A percentile compares a stretch with the other conserved stretches of the same genome.
phyloP scores from a whole-genome alignment of 169 alveolate species.

The Plasmodium coatneyi region DNA sequence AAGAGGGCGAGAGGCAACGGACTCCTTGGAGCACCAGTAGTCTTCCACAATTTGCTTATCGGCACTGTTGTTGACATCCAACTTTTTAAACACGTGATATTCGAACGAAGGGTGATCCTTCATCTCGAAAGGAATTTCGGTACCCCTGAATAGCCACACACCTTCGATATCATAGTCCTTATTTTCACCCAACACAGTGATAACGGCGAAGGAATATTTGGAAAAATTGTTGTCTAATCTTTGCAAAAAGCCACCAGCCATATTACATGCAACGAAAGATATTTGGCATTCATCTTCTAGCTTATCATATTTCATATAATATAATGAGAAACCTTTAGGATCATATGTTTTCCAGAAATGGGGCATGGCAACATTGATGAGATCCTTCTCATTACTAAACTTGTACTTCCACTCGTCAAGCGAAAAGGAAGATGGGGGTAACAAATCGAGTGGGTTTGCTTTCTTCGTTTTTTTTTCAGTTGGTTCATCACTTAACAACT shows the following conservation, averaged over 20 bases:
- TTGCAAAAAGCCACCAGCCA: constrained; percentile 95
- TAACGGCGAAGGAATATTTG: constrained; percentile 94
- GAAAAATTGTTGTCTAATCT: constrained; percentile 93
- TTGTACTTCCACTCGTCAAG: constrained; percentile 96
- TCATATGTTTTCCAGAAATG: constrained; percentile 92
- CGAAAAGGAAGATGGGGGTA: constrained; percentile 91
- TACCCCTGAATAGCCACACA: constrained; percentile 97
- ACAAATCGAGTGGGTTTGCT: constrained; percentile 87
- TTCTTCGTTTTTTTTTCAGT: constrained; percentile 84
- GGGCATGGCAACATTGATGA: constrained; percentile 90
- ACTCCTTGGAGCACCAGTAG: constrained; percentile 94
- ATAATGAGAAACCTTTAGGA: constrained; percentile 92
- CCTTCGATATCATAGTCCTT: constrained; percentile 94
- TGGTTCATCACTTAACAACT: constrained; percentile 68
- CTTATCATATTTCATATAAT: constrained; percentile 94
- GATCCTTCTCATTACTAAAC: constrained; percentile 92
- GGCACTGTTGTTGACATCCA: constrained; percentile 85
- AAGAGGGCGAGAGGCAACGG: constrained; percentile 89
- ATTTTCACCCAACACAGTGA: constrained; percentile 94
- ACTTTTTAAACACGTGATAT: constrained; percentile 90
- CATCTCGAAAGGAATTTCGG: constrained; percentile 91
- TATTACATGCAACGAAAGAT: constrained; percentile 91
- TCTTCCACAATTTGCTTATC: constrained; percentile 92
- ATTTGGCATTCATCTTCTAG: constrained; percentile 95
- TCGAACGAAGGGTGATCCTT: constrained; percentile 97